Base-by-base conservation (phyloP, 495 filamentous ascomycete genomes). In the Viridothelium virens region DNA sequence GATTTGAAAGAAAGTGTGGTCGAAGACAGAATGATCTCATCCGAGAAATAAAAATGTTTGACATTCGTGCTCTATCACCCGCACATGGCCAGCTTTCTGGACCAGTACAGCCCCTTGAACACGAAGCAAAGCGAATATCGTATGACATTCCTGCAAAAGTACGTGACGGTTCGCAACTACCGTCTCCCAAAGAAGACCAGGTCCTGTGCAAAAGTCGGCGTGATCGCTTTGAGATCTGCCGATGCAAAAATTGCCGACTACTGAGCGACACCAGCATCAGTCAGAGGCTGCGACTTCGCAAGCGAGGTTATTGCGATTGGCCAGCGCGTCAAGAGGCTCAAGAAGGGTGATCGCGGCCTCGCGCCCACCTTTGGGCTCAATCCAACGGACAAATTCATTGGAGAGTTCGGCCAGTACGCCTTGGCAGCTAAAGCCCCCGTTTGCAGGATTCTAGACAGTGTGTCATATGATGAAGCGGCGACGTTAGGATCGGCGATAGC, bases 221-320 rank as follows among this genome's bases (percentile, higher is more conserved):
- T 18, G n/a, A 53, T 53, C n/a, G 48, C 48, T 53, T 53, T 53
- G 48, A 53, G 3, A 1, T 18, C 48, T 53, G 48, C 48, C 0
- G 48, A 53, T 53, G 48, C 48, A 2, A 53, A 66, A 25, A 66
- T 66, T 33, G 64, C 56, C 59, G 64, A 56, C 64, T 50, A 66
- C 61, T 50, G 38, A 11, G 64, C 48, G 7, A 59, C 18, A 12
- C 48, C 50, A 33, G 64, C 48, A 36, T 66, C 48, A n/a, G 1
- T 38, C 9, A 50, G 56, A 25, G 92, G 92, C 56, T 90, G 96
- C 73, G 92, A 96, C 70, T 95, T 91, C 78, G 91, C 88, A 71
- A 91, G 92, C 56, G 76, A 90, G 18, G 86, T 95, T 5, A 89
- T 93, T 39, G 79, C 81, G 18, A 81, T 90, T 5, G 92, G 91